Evolutionary conservation across 495 filamentous ascomycete genomes (phyloP), one percentile per base, ranked within the genome.

Genomic region (Haplographium delicatum): DNA sequence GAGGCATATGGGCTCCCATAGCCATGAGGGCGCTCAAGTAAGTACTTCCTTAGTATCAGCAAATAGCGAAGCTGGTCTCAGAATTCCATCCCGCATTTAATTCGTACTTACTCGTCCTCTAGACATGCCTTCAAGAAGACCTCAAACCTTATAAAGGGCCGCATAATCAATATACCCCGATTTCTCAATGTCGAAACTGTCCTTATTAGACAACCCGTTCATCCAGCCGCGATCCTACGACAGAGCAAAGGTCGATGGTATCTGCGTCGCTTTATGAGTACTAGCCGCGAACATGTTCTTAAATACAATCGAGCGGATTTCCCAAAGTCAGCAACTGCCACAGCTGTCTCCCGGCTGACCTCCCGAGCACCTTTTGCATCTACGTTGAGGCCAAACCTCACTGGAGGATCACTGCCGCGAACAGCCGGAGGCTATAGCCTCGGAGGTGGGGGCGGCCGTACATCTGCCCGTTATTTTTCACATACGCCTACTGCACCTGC

Each of bases 311-410:
- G 76, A n/a, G 67, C 80, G 54, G 73, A 76, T n/a, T 81, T 84
- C 57, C 79, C 80, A 33, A 74, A 72, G 38, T 89, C 87, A 19
- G 72, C 72, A 38, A 79, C 84, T 41, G 81, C 78, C n/a, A 72
- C 75, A 2, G 80, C 81, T 40, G 72, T 96, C 42, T 69, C 70
- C n/a, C 73, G 78, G 23, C 68, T 85, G 34, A 81, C 88, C 10
- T 75, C 78, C n/a, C 80, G 80, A 5, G 80, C 89, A 4, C 91
- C 93, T 0, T 98, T 97, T 63, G 88, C 89, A 1, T 91, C 83
- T 1, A 86, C 91, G 20, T 82, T 97, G 5, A 85, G 93, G 6
- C 93, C 93, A 3, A 96, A 94, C 57, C 72, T 98, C 37, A 95
- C 89, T 1, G 93, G 91, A 20, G 93, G 93, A 30, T 83, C 87